phyloP scores from a whole-genome alignment of 768 basidiomycete genomes.

The Exsudoporus frostii region DNA sequence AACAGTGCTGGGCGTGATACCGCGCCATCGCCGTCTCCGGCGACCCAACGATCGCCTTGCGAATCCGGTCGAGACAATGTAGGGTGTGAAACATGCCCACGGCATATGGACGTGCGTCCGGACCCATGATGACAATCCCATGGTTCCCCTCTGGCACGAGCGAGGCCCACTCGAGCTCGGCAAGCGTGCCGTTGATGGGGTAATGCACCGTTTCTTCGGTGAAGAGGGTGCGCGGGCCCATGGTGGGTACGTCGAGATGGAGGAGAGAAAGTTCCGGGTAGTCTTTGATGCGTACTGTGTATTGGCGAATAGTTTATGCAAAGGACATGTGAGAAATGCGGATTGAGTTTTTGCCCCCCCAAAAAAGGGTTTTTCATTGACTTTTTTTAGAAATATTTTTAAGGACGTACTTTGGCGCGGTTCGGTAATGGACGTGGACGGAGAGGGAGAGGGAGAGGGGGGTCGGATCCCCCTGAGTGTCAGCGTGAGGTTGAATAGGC shows the following conservation, averaged over 20 bases:
- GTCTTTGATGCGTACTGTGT: constrained; percentile 13
- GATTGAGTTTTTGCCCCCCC: background rate
- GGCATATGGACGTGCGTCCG: constrained; percentile 29
- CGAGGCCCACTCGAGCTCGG: constrained; percentile 25
- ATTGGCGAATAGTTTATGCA: too few relatives aligned
- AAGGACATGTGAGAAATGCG: background rate
- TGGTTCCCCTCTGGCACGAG: constrained; percentile 20
- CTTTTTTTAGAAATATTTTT: background rate
- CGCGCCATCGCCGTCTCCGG: background rate
- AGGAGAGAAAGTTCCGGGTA: constrained; percentile 9
- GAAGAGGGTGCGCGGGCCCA: constrained; percentile 8
- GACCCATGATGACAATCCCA: constrained; percentile 17
- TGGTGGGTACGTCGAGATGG: constrained; percentile 14
- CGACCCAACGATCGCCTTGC: constrained; percentile 17
- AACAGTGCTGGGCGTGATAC: constrained; percentile 31
- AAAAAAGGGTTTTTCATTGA: too few relatives aligned
- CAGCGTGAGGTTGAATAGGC: constrained; percentile 16
- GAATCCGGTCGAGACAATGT: constrained; percentile 39
- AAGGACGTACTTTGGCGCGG: constrained; percentile 17
- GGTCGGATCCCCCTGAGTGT: background rate
- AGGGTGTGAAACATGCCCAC: constrained; percentile 40
- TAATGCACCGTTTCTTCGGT: constrained; percentile 27
- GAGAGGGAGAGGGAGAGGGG: background rate
- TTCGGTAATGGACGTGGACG: background rate
- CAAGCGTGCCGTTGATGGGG: constrained; percentile 19